Base-by-base conservation (phyloP, 2,329 filamentous ascomycete genomes). In the Colletotrichum lupini region DNA sequence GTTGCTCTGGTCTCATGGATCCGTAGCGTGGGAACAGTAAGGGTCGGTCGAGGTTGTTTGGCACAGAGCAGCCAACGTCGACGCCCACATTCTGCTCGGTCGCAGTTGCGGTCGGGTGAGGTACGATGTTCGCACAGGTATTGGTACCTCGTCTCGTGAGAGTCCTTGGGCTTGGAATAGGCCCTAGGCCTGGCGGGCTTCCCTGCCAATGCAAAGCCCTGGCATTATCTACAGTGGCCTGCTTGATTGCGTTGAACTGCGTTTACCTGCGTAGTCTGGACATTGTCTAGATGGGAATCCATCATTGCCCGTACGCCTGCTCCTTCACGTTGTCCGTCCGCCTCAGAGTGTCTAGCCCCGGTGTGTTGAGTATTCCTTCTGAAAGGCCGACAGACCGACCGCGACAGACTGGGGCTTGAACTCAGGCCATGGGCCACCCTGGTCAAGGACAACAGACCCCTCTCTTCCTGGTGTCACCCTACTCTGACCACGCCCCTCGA, bases 381-480 rank as follows among this genome's bases (percentile, higher is more conserved):
- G 37, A 69, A 72, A 72, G 67, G 26, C 70, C 67, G 70, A 72
- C 72, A 62, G 72, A 67, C 72, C 72, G 72, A 72, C 68, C 62
- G 72, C 37, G 22, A 72, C 62, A 65, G 70, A 73, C 67, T 63
- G 72, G 61, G 68, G 56, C 68, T 72, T 72, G 62, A 55, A 37
- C 58, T 73, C 73, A 73, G 68, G 64, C 70, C 69, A 74, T 66
- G 53, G 67, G 42, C 53, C 32, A 52, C 69, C 73, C 73, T 53
- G 59, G 69, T 53, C 64, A 28, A 52, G 32, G 62, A 49, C 68
- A 72, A 72, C 72, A 67, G 58, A 62, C 72, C 72, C 72, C 69
- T 69, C 73, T 63, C 56, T 30, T 59, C 16, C 77, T 78, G 76
- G 80, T 81, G 77, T 77, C 77, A 82, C 80, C 55, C 76, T 80